Percentiles rank a stretch among this genome's conserved stretches.
These are phyloP conservation scores for Wolfiporia cocos DNA, from an alignment of 1,284 basidiomycete species.

Conservation along the genomic window DNA sequence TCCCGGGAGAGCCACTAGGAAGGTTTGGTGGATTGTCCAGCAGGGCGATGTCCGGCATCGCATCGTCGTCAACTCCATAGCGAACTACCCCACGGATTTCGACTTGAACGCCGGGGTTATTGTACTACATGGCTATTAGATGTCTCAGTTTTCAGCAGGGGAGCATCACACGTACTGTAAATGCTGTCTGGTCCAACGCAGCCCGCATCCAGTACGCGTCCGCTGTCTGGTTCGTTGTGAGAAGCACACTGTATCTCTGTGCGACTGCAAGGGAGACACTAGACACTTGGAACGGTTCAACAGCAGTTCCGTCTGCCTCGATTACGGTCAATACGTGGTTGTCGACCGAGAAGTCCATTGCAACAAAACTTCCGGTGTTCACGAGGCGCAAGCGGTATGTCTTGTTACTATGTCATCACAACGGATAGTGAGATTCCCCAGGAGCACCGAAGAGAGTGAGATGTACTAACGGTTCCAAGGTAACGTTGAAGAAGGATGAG, in stretches of 20 bases:
- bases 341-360: constrained; percentile 39
- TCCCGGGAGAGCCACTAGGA: constrained; percentile 13
- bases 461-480: constrained; percentile 11
- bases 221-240: constrained; percentile 29
- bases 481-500: constrained; percentile 19
- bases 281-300: constrained; percentile 31
- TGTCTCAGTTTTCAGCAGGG: no score
- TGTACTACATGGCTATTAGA: no score
- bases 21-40: constrained; percentile 15
- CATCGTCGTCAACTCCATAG: constrained; percentile 18
- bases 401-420: constrained; percentile 12
- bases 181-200: constrained; percentile 30
- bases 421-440: neutral
- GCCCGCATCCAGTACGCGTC: constrained; percentile 36
- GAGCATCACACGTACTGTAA: constrained; percentile 16
- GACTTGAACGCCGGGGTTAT: constrained; percentile 25
- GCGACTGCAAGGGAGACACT: constrained; percentile 35
- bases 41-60: constrained; percentile 15
- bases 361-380: constrained; percentile 40
- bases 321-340: constrained; percentile 37
- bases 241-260: constrained; percentile 42
- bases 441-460: neutral
- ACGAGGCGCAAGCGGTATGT: constrained; percentile 47
- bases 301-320: constrained; percentile 40
- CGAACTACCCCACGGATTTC: constrained; percentile 29